Evolutionary conservation across 805 yeast species (phyloP), one percentile per base, ranked within the genome.

Genomic region (Starmerella geochares): DNA sequence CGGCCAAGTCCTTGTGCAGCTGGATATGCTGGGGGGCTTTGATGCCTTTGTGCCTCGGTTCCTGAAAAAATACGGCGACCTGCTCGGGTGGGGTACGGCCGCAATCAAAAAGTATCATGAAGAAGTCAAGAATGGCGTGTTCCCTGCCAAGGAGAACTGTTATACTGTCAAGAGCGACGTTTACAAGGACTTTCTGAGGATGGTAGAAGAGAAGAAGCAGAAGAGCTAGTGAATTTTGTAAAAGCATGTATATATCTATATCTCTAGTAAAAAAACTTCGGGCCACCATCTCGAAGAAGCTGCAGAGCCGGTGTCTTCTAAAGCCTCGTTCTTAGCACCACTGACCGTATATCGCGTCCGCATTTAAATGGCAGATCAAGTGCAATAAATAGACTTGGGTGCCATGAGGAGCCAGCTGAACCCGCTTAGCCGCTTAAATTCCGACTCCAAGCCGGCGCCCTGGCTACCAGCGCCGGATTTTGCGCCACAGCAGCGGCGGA

Each of bases 1-100:
- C 31, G 97, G 95, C 0, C 97, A 92, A 65, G 95, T 90, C 1
- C 71, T 90, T 33, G 98, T 90, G 0, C 80, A 83, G 64, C 77
- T 85, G 3, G 98, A 90, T 62, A 60, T 85, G 67, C 68, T 90
- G 28, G 96, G 96, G 9, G 70, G 67, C 1, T 70, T 71, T 45
- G 78, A 78, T 39, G 73, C 74, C 0, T 70, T 67, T 40, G 62
- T 65, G 20, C 83, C 84, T 2, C 84, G 83, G 62, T 88, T 92
- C 65, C 90, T 86, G 24, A 83, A 85, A 60, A 71, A 71, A 55
- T 90, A 83, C 63, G 71, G 73, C 38, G 63, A 78, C 55, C 69
- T 80, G 40, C 71, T 72, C 51, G 66, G 68, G 3, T 58, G 62
- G 6, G 80, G 81, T 4, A 71, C 74, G 1, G 55, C 59, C 1